Evolutionary conservation across 2,329 filamentous ascomycete species (phyloP), one percentile per base, ranked within the genome.

Genomic region (Xylaria sp.): DNA sequence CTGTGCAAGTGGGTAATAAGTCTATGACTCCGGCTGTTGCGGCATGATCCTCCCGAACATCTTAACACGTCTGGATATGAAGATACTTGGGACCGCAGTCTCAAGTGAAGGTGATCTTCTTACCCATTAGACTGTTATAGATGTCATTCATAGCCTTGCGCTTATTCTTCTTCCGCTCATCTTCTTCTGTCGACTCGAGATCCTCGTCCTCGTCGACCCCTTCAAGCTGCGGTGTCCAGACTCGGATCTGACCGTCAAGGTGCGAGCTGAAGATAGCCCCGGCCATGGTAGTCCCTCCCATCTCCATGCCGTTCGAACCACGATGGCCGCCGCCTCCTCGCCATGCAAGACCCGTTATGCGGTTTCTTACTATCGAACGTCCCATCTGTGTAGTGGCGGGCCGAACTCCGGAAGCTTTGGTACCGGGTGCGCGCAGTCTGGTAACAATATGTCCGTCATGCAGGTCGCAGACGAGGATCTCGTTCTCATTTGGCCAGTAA

Each of bases 401-500:
- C 18, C 69, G 70, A 4, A 79, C 76, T 8, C 81, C 80, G 62
- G 77, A 76, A 5, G 80, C 74, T 7, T 76, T 74, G 60, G 79
- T 84, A 3, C 80, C 86, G 1, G 85, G 85, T 5, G 87, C 85
- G 50, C 86, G 83, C 10, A 97, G 78, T 10, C 88, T 84, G 48
- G 87, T 88, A 42, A 94, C 71, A 34, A 93, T 75, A 13, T 79
- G 83, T 0, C 92, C 93, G 59, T 93, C 84, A 59, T 91, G 88
- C 50, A 97, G 76, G 66, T 93, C 87, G 64, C 94, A 88, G 52
- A 89, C 81, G 42, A 96, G 78, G 2, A 97, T 88, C 73, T 97
- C 88, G 39, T 84, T 82, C 61, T 88, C 86, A 61, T 95, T 96
- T 0, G 92, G 87, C 79, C 90, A 96, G 67, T 94, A 85, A 0